Percentiles rank a stretch among this genome's conserved stretches.
Evolutionary conservation across 805 yeast species (phyloP).

Genomic region (Metschnikowia cerradonensis): DNA sequence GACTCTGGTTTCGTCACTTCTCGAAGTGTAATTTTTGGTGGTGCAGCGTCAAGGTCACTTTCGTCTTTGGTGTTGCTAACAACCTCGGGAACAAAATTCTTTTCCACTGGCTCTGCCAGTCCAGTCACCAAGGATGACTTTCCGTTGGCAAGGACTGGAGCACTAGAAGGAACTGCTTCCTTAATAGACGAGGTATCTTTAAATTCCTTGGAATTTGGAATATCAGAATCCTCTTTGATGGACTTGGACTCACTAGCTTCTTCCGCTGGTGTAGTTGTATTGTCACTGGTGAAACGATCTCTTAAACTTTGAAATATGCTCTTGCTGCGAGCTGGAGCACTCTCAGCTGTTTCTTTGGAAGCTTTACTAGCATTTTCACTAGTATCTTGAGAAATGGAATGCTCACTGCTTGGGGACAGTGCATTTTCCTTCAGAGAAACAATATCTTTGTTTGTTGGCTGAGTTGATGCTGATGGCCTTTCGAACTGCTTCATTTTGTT

Average conservation of each 20-base stretch:
- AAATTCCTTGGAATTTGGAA: neutral
- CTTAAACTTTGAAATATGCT: slow-evolving; percentile 35
- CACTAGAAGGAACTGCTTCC: neutral
- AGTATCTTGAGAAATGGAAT: neutral
- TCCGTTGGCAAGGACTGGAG: neutral
- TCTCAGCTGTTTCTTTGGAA: slow-evolving; percentile 4
- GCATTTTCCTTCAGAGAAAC: neutral
- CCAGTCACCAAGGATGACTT: neutral
- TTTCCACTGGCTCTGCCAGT: neutral
- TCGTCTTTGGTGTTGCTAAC: neutral
- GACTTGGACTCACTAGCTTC: neutral
- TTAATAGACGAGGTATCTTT: neutral
- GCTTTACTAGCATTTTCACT: neutral
- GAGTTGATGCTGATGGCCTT: neutral
- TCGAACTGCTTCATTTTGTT: slow-evolving; percentile 39
- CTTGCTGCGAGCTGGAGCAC: slow-evolving; percentile 18
- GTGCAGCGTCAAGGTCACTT: neutral
- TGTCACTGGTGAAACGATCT: slow-evolving; percentile 23
- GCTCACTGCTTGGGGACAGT: neutral
- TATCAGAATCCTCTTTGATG: neutral
- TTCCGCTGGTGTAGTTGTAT: neutral
- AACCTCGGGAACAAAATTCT: neutral
- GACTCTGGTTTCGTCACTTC: neutral
- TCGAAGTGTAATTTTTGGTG: neutral
- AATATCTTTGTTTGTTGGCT: neutral